Conservation (phyloP, 1,284 basidiomycete genomes). For the Coniferiporia weirii region DNA sequence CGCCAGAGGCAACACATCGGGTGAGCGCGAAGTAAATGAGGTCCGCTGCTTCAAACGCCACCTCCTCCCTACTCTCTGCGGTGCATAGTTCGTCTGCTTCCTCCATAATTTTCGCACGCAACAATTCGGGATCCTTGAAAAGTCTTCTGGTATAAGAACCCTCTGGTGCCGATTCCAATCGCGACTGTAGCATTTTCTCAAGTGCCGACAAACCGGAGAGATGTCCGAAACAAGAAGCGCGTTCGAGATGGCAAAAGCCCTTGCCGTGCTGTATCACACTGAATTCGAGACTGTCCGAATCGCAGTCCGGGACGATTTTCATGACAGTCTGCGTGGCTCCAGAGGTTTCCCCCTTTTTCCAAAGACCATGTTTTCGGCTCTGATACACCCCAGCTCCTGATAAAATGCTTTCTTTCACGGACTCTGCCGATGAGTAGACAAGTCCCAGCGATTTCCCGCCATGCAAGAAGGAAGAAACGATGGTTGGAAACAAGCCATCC, state of each 20-base stretch:
- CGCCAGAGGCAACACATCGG: slow-evolving; percentile 82
- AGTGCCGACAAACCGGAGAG: slow-evolving; percentile 76
- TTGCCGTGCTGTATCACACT: slow-evolving; percentile 85
- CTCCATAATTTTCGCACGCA: slow-evolving; percentile 94
- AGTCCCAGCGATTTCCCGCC: slow-evolving; percentile 82
- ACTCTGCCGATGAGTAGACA: slow-evolving; percentile 93
- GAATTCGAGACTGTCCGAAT: slow-evolving; percentile 90
- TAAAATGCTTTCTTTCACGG: slow-evolving; percentile 81
- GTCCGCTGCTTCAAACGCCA: slow-evolving; percentile 97
- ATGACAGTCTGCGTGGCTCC: slow-evolving; percentile 91
- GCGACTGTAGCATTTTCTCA: slow-evolving; percentile 74
- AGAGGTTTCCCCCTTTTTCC: slow-evolving; percentile 96
- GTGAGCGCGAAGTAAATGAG: slow-evolving; percentile 92
- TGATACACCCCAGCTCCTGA: slow-evolving; percentile 95
- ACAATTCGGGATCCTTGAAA: slow-evolving; percentile 78
- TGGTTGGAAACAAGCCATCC: slow-evolving; percentile 91
- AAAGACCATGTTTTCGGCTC: slow-evolving; percentile 92
- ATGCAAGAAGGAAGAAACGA: slow-evolving; percentile 74
- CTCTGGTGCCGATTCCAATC: slow-evolving; percentile 74
- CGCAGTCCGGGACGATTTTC: slow-evolving; percentile 85
- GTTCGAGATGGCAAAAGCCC: slow-evolving; percentile 92
- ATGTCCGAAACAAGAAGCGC: slow-evolving; percentile 83
- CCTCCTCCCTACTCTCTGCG: slow-evolving; percentile 75
- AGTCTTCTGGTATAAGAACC: slow-evolving; percentile 91
- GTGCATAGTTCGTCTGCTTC: slow-evolving; percentile 95